These are phyloP conservation scores for Cystodermella granulosa DNA, from an alignment of 1,284 basidiomycete genomes.

Conservation along the genomic window DNA sequence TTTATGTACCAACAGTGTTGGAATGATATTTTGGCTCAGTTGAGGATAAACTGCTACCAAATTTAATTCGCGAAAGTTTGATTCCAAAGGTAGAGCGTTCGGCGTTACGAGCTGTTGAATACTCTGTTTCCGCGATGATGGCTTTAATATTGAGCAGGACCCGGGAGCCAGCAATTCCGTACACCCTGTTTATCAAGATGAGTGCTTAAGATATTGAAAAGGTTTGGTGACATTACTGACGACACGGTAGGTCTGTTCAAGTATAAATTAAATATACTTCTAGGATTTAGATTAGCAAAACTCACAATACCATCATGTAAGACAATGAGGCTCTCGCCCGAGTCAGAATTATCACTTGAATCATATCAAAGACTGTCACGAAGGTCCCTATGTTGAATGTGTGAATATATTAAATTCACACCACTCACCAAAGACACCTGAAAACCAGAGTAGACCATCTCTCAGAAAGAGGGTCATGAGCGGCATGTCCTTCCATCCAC, in stretches of 20 bases:
- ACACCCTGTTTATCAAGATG: background rate
- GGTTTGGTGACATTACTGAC: background rate
- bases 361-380: background rate
- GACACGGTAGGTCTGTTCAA: background rate
- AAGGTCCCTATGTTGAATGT: background rate
- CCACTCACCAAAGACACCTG: conserved; percentile 1
- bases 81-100: too few relatives aligned
- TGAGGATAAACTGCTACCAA: too few relatives aligned
- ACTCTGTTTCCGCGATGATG: background rate
- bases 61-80: too few relatives aligned
- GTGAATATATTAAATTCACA: background rate
- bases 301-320: background rate
- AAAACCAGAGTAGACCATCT: conserved; percentile 2
- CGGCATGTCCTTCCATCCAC: conserved; percentile 2
- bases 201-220: background rate
- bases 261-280: background rate
- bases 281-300: background rate
- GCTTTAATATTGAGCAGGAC: conserved; percentile 2
- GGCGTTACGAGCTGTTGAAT: too few relatives aligned
- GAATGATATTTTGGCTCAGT: too few relatives aligned
- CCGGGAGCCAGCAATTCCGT: background rate
- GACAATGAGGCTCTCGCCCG: background rate
- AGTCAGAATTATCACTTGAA: background rate
- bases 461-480: background rate
- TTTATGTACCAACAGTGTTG: too few relatives aligned